These are phyloP conservation scores for Blastobotrys serpentis DNA, from an alignment of 1,139 yeast genomes.

Conservation along the genomic window DNA sequence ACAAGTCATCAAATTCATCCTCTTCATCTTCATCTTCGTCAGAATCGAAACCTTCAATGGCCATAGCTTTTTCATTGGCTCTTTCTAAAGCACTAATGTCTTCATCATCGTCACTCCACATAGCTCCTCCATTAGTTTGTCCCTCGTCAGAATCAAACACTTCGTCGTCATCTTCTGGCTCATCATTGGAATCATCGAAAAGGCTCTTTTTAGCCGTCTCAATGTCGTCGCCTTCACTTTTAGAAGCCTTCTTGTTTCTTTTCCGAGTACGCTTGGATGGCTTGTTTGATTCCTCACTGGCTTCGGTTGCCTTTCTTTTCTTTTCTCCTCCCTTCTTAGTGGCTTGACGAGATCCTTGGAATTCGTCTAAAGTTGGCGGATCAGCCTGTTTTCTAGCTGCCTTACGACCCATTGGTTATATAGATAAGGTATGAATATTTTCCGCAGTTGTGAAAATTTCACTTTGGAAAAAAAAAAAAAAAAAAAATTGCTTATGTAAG, in stretches of 20 bases:
- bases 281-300: conserved; percentile 28
- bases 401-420: conserved; percentile 74
- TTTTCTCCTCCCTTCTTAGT: conserved; percentile 16
- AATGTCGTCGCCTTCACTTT: conserved; percentile 54
- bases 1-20: conserved; percentile 27
- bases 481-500: conserved; percentile 12
- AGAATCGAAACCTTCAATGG: conserved; percentile 65
- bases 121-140: conserved; percentile 54
- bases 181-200: conserved; percentile 73
- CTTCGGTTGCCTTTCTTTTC: conserved; percentile 35
- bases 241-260: conserved; percentile 38
- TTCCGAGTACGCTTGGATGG: conserved; percentile 31
- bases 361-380: conserved; percentile 85
- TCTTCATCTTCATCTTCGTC: conserved; percentile 51
- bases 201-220: conserved; percentile 74
- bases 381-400: conserved; percentile 83
- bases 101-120: conserved; percentile 84
- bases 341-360: conserved; percentile 44
- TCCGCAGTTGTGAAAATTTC: conserved; percentile 10
- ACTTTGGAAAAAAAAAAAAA: conserved; percentile 13
- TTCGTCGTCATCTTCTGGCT: conserved; percentile 44
- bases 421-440: neutral
- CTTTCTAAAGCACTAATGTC: conserved; percentile 80
- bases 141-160: conserved; percentile 57
- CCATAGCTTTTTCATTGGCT: conserved; percentile 82